Conservation (phyloP, 768 basidiomycete species). For the Epithele typhae region DNA sequence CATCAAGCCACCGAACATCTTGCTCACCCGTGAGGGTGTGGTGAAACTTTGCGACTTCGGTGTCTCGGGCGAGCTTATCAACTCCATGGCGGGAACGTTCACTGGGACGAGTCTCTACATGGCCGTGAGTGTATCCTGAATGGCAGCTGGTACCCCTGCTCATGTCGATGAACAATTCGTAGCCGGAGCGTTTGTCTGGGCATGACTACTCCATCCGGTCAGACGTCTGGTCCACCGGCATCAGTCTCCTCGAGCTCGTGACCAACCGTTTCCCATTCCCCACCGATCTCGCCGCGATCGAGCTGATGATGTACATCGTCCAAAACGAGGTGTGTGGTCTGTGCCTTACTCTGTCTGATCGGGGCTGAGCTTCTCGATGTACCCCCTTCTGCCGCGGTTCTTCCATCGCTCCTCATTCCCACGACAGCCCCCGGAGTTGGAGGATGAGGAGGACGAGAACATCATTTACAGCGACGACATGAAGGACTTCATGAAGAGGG, state of each 20-base stretch:
- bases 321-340: slow-evolving; percentile 56
- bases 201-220: slow-evolving; percentile 90
- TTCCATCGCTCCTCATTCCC: slow-evolving; percentile 16
- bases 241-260: slow-evolving; percentile 90
- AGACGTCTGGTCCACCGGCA: slow-evolving; percentile 97
- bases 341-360: slow-evolving; percentile 3
- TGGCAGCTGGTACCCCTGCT: no score
- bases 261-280: slow-evolving; percentile 96
- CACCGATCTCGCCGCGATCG: slow-evolving; percentile 87
- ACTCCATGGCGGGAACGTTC: slow-evolving; percentile 90
- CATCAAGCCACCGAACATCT: slow-evolving; percentile 91
- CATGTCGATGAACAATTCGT: no score
- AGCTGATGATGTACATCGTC: slow-evolving; percentile 88
- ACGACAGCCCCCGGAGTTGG: slow-evolving; percentile 71
- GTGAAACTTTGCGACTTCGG: slow-evolving; percentile 96
- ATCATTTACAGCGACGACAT: slow-evolving; percentile 72
- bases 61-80: slow-evolving; percentile 92
- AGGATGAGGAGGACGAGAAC: slow-evolving; percentile 63
- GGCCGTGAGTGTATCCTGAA: slow-evolving; percentile 93
- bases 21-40: slow-evolving; percentile 83
- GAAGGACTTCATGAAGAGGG: slow-evolving; percentile 86
- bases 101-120: slow-evolving; percentile 98
- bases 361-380: slow-evolving; percentile 5
- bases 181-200: slow-evolving; percentile 95
- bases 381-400: slow-evolving; percentile 15